Conservation (phyloP, 2,329 filamentous ascomycete genomes). For the Stachybotrys chartarum region DNA sequence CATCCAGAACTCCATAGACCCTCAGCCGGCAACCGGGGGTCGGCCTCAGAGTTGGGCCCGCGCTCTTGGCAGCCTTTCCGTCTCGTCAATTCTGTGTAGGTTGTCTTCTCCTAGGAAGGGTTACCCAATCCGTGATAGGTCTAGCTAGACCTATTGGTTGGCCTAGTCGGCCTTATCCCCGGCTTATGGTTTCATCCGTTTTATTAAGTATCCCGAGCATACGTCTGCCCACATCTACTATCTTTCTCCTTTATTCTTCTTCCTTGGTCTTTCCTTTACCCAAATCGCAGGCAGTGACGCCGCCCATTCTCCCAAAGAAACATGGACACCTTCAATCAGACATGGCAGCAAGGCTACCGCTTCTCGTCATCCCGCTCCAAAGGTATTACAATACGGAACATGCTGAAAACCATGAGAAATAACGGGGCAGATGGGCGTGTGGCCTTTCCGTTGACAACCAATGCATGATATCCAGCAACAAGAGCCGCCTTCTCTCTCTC, state of each 20-base stretch:
- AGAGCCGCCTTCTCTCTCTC: neutral
- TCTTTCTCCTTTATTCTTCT: neutral
- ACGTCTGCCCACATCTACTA: neutral
- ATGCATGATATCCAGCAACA: neutral
- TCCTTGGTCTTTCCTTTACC: no score
- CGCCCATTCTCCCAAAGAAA: no score
- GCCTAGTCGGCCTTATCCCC: neutral
- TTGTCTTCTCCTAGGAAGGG: no score
- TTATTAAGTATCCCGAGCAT: neutral
- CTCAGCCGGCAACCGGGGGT: slow-evolving; percentile 10
- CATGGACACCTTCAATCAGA: no score
- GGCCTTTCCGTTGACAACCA: neutral
- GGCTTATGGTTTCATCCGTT: neutral
- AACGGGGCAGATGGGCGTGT: neutral
- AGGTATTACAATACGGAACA: no score
- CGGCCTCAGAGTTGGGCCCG: slow-evolving; percentile 1
- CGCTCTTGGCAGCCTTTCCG: neutral
- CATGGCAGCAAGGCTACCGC: no score
- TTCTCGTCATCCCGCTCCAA: no score
- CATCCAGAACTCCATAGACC: slow-evolving; percentile 20
- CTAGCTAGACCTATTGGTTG: neutral
- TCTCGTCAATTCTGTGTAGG: neutral
- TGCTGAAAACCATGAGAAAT: no score
- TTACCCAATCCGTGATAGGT: neutral
- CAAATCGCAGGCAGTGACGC: no score